Conservation (phyloP, 306 rosid species). For the Chamaecrista fasciculata region DNA sequence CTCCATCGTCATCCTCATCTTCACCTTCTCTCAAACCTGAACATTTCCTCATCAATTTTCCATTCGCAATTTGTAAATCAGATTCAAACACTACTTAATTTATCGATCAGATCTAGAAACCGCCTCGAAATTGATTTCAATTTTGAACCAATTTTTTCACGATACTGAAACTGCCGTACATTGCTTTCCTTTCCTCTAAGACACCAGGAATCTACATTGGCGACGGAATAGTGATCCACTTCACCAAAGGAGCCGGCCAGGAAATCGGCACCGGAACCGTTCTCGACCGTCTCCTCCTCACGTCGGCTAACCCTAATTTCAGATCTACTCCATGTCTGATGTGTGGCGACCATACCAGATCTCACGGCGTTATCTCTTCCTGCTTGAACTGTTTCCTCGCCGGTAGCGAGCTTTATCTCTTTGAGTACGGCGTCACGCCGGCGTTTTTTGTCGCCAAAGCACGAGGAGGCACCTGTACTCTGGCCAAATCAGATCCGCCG, state of each 20-base stretch:
- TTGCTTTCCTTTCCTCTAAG: slow-evolving; percentile 2
- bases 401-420: slow-evolving; percentile 51
- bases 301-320: slow-evolving; percentile 42
- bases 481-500: slow-evolving; percentile 46
- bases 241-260: slow-evolving; percentile 55
- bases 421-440: slow-evolving; percentile 51
- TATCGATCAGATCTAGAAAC: no score
- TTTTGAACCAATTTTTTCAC: no score
- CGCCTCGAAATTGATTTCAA: no score
- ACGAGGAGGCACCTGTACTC: slow-evolving; percentile 81
- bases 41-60: not conserved
- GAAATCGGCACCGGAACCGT: slow-evolving; percentile 45
- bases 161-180: slow-evolving; percentile 1
- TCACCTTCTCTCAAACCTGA: no score
- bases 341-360: slow-evolving; percentile 45
- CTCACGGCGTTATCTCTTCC: slow-evolving; percentile 54
- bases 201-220: slow-evolving; percentile 66
- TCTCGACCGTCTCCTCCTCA: slow-evolving; percentile 35
- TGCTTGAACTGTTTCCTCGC: slow-evolving; percentile 68
- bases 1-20: no score
- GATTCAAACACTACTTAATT: no score
- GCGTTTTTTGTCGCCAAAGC: slow-evolving; percentile 55
- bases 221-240: slow-evolving; percentile 69
- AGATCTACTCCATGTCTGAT: slow-evolving; percentile 42
- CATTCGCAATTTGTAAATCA: no score